Evolutionary conservation across 1,284 basidiomycete genomes (phyloP), one percentile per base, ranked within the genome.

Genomic region (Naganishia albida): DNA sequence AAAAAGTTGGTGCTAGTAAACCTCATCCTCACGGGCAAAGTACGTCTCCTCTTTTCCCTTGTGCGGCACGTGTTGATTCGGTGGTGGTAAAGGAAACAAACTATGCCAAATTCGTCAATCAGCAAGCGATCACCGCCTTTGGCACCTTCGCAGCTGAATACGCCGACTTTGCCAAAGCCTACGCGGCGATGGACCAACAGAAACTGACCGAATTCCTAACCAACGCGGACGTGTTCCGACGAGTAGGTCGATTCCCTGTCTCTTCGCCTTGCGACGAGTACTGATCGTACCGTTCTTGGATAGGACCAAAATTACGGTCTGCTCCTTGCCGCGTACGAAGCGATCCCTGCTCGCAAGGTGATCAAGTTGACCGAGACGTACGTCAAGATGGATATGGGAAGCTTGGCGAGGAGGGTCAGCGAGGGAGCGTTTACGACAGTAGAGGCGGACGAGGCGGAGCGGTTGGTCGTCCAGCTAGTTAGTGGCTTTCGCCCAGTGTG

Each of bases 1-100:
- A 65, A 51, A 26, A 64, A 65, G 42, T 53, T 67, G 28, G 52
- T 55, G 23, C 57, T 67, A 2, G 59, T 67, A 28, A 55, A 62
- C 38, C 48, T 67, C 10, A 67, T 67, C 49, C 18, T 67, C 18
- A 46, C 39, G 3, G 67, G 63, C 13, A 55, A 62, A 30, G 67
- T 67, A 43, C 18, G 67, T 43, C 7, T 8, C 39, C n/a, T 28
- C 26, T 0, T 42, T n/a, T 48, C 34, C 7, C 54, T 7, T 18
- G 20, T 25, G 34, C 30, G 44, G 23, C 18, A 46, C 39, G 7
- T 38, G 34, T 49, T 38, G 15, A 42, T 39, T 2, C 49, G 23
- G 23, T 3, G 18, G n/a, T 1, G 18, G 7, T n/a, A 3, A n/a
- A 67, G 67, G 43, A 44, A 13, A 40, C 40, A 30, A 49, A 12